phyloP scores from a whole-genome alignment of 257 asterid species.

The Plantago elongata region DNA sequence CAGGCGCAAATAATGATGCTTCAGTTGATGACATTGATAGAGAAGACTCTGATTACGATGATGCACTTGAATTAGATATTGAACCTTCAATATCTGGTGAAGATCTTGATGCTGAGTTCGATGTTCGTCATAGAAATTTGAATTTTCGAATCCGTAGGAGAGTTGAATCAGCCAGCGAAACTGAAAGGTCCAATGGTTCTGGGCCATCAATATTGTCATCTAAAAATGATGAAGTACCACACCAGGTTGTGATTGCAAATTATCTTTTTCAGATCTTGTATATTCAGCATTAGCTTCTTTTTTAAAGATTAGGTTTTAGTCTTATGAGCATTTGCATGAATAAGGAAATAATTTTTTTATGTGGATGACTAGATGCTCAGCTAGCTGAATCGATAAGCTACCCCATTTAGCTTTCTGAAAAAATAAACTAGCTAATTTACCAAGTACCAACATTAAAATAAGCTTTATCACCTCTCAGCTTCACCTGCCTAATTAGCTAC shows the following conservation, averaged over 20 bases:
- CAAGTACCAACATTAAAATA: too few relatives aligned
- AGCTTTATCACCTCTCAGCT: too few relatives aligned
- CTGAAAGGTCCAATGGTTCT: conserved; percentile 41
- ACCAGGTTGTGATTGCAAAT: conserved; percentile 42
- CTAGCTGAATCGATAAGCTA: too few relatives aligned
- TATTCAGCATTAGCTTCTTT: too few relatives aligned
- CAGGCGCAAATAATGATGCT: conserved; percentile 68
- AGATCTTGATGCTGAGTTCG: conserved; percentile 46
- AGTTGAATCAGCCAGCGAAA: conserved; percentile 47
- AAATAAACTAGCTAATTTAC: too few relatives aligned
- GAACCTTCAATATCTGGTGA: conserved; percentile 65
- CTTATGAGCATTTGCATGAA: too few relatives aligned
- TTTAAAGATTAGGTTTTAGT: too few relatives aligned
- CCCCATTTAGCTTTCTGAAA: too few relatives aligned
- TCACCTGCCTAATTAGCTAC: too few relatives aligned
- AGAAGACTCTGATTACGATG: conserved; percentile 89
- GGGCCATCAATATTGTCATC: conserved; percentile 35
- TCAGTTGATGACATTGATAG: conserved; percentile 60
- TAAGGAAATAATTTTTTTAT: too few relatives aligned
- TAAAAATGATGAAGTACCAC: conserved; percentile 46
- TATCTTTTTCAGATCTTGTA: too few relatives aligned
- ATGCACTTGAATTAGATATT: conserved; percentile 74
- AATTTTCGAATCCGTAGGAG: conserved; percentile 62
- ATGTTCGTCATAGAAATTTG: conserved; percentile 59
- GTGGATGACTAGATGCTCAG: too few relatives aligned